Percentiles rank a stretch among this genome's conserved stretches.
phyloP scores from a whole-genome alignment of 1,284 basidiomycete genomes.

The Xanthoconium separans region DNA sequence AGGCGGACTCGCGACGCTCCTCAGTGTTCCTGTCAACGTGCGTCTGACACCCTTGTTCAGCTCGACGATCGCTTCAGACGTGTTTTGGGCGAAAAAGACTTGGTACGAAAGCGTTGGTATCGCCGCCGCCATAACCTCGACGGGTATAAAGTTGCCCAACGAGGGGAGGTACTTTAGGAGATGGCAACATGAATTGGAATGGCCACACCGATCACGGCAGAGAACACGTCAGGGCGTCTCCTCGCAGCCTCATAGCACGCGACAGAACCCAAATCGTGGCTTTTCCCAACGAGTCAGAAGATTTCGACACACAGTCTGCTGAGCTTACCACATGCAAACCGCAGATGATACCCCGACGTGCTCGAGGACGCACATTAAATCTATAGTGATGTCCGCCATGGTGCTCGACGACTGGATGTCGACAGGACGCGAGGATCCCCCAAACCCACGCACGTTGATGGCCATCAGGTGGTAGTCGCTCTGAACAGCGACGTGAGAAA shows the following conservation, averaged over 20 bases:
- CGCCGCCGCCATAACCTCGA: constrained; percentile 38
- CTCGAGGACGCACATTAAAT: constrained; percentile 59
- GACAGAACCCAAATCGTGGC: constrained; percentile 73
- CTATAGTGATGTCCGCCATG: constrained; percentile 57
- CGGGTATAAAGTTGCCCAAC: constrained; percentile 45
- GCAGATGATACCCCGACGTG: constrained; percentile 47
- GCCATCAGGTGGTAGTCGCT: constrained; percentile 51
- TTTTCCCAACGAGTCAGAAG: constrained; percentile 23
- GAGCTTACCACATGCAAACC: constrained; percentile 58
- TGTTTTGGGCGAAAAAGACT: constrained; percentile 54
- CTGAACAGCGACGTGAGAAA: constrained; percentile 6
- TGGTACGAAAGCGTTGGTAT: constrained; percentile 62
- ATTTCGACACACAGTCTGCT: not conserved
- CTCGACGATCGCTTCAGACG: constrained; percentile 48
- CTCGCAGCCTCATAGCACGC: constrained; percentile 66
- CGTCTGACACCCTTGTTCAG: constrained; percentile 54
- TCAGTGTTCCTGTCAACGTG: constrained; percentile 52
- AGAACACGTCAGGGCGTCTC: constrained; percentile 60
- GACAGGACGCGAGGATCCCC: constrained; percentile 59
- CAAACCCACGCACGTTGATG: constrained; percentile 67
- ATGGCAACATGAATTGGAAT: constrained; percentile 41
- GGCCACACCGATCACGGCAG: constrained; percentile 55
- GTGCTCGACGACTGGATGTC: constrained; percentile 58
- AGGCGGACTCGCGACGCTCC: constrained; percentile 51
- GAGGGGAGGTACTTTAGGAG: constrained; percentile 51